Evolutionary conservation across 352 stramenopile genomes (phyloP).

Genomic region (Phytophthora macrochlamydospora): DNA sequence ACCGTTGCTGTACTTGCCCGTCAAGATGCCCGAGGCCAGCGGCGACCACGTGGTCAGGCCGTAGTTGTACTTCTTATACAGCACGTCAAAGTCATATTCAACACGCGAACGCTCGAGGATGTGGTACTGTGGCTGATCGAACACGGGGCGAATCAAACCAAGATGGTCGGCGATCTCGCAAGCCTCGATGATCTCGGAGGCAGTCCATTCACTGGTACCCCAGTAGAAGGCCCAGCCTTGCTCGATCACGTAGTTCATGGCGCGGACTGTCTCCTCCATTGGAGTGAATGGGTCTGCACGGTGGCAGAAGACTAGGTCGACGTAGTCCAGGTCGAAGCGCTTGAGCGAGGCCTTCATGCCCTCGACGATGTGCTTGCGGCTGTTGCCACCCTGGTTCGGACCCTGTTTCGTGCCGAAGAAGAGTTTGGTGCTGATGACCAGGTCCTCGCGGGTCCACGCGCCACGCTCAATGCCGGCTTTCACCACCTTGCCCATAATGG

Average conservation of each 20-base stretch:
- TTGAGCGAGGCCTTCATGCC: slow-evolving; percentile 65
- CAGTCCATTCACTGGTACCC: slow-evolving; percentile 80
- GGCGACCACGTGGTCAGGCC: slow-evolving; percentile 79
- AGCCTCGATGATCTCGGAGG: slow-evolving; percentile 72
- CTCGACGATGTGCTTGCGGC: slow-evolving; percentile 66
- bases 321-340: slow-evolving; percentile 58
- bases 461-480: slow-evolving; percentile 54
- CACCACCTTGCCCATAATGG: slow-evolving; percentile 64
- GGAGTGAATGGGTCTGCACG: slow-evolving; percentile 60
- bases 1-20: slow-evolving; percentile 83
- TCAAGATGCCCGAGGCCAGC: slow-evolving; percentile 70
- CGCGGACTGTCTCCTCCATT: slow-evolving; percentile 69
- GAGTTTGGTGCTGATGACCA: slow-evolving; percentile 77
- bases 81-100: slow-evolving; percentile 71
- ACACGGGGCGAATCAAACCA: slow-evolving; percentile 41
- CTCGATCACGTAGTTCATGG: slow-evolving; percentile 68
- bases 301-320: slow-evolving; percentile 78
- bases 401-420: slow-evolving; percentile 50
- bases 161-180: slow-evolving; percentile 52
- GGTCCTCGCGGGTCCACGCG: slow-evolving; percentile 55
- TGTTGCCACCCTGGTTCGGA: slow-evolving; percentile 47
- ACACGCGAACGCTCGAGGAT: slow-evolving; percentile 73
- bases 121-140: slow-evolving; percentile 80
- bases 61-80: slow-evolving; percentile 79
- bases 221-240: slow-evolving; percentile 56